These are phyloP conservation scores for Fomes fomentarius DNA, from an alignment of 1,284 basidiomycete genomes.

Conservation along the genomic window DNA sequence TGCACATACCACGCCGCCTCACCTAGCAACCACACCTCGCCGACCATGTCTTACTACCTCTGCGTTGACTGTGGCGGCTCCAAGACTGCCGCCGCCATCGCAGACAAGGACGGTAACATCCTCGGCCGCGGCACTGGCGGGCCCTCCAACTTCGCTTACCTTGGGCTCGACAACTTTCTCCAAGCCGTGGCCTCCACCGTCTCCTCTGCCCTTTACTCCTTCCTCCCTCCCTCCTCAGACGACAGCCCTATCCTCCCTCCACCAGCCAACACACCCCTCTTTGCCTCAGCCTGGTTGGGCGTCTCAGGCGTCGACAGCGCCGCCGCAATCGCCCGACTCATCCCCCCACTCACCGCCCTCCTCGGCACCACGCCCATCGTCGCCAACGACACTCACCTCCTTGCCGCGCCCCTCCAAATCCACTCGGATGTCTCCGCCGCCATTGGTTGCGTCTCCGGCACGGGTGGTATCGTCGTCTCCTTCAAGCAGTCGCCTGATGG, in stretches of 20 bases:
- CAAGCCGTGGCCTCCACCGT: conserved; percentile 53
- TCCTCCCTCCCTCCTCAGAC: conserved; percentile 37
- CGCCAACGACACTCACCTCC: conserved; percentile 75
- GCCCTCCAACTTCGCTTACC: conserved; percentile 70
- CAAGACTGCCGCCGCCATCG: conserved; percentile 76
- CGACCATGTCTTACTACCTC: conserved; percentile 62
- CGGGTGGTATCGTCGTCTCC: conserved; percentile 69
- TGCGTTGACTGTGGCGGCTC: conserved; percentile 84
- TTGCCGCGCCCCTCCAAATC: conserved; percentile 69
- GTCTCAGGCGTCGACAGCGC: conserved; percentile 78
- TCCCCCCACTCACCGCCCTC: conserved; percentile 53
- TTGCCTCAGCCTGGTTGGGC: conserved; percentile 76
- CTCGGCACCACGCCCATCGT: conserved; percentile 62
- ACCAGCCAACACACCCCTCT: conserved; percentile 42
- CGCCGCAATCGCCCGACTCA: conserved; percentile 56
- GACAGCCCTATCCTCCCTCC: conserved; percentile 35
- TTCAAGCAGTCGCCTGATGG: conserved; percentile 49
- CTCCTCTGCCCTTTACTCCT: conserved; percentile 54
- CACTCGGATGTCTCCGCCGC: conserved; percentile 60
- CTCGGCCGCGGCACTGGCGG: conserved; percentile 66
- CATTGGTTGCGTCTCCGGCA: conserved; percentile 71
- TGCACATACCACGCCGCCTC: background rate
- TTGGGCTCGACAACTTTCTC: conserved; percentile 52
- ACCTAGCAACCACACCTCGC: background rate
- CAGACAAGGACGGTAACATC: conserved; percentile 54